phyloP scores from a whole-genome alignment of 352 stramenopile genomes.

The Peronospora farinosa region DNA sequence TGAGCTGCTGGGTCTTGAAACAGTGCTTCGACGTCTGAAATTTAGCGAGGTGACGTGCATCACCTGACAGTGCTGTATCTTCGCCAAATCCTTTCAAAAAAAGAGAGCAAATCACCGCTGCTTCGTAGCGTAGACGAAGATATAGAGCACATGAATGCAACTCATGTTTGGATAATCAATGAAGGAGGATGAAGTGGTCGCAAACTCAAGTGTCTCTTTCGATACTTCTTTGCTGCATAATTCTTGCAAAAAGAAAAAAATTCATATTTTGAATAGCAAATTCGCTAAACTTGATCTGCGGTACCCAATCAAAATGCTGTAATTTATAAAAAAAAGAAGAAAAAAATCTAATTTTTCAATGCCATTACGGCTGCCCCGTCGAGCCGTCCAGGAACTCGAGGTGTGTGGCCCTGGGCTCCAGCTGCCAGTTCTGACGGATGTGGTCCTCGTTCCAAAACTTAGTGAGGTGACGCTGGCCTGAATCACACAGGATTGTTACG shows the following conservation, averaged over 20 bases:
- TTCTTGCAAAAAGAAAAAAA: no score
- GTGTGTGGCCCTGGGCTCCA: conserved; percentile 41
- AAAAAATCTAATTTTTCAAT: neutral
- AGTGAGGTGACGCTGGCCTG: conserved; percentile 82
- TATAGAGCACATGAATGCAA: conserved; percentile 4
- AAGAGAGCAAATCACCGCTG: neutral
- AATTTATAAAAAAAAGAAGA: conserved; percentile 35
- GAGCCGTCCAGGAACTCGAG: conserved; percentile 73
- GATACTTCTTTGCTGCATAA: no score
- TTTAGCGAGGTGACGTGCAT: conserved; percentile 8
- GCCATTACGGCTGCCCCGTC: conserved; percentile 55
- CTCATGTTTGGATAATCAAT: conserved; percentile 16
- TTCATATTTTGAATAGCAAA: no score
- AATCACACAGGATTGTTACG: conserved; percentile 86
- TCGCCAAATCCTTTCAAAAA: neutral
- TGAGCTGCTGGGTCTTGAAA: conserved; percentile 61
- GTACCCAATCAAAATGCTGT: conserved; percentile 16
- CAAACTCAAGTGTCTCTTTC: conserved; percentile 35
- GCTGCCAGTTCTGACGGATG: conserved; percentile 60
- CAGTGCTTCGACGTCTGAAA: conserved; percentile 43
- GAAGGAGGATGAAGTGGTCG: conserved; percentile 1
- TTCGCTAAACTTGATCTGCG: no score
- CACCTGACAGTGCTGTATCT: neutral
- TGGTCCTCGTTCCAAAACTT: conserved; percentile 86
- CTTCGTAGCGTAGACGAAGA: neutral